Evolutionary conservation across 371 early-diverging fungal species (phyloP).

Genomic region (Phascolomyces articulosus): DNA sequence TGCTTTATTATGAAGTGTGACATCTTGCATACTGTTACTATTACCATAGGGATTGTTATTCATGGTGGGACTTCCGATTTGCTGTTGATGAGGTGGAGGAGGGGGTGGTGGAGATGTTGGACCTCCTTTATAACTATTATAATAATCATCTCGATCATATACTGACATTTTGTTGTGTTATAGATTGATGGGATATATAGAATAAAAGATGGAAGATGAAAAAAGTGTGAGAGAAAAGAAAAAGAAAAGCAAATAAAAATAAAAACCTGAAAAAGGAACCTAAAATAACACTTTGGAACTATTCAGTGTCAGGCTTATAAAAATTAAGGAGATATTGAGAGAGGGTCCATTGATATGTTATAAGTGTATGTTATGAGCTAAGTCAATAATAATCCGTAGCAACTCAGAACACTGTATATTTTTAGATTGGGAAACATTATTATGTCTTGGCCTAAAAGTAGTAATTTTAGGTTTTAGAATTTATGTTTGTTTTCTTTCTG

Average conservation of each 20-base stretch:
- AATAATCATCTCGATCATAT: conserved; percentile 3
- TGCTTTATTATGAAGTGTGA: conserved; percentile 12
- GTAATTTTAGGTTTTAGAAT: neutral
- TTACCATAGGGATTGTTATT: neutral
- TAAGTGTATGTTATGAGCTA: no score
- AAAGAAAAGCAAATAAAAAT: neutral
- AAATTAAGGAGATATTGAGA: no score
- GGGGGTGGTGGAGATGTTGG: neutral
- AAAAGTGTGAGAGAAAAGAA: neutral
- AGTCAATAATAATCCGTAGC: no score
- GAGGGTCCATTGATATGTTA: no score
- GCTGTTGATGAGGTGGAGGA: neutral
- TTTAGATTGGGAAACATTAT: no score
- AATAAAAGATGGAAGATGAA: neutral
- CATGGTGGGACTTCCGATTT: neutral
- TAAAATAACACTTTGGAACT: neutral
- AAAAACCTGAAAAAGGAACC: neutral
- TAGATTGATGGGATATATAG: neutral
- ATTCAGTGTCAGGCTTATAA: no score
- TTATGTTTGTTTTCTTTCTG: neutral
- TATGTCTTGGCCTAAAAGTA: neutral
- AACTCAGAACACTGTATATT: no score
- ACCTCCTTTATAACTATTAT: neutral
- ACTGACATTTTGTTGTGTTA: neutral
- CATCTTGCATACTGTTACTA: conserved; percentile 5